Evolutionary conservation across 2,329 filamentous ascomycete genomes (phyloP).

Genomic region (Xylaria multiplex): DNA sequence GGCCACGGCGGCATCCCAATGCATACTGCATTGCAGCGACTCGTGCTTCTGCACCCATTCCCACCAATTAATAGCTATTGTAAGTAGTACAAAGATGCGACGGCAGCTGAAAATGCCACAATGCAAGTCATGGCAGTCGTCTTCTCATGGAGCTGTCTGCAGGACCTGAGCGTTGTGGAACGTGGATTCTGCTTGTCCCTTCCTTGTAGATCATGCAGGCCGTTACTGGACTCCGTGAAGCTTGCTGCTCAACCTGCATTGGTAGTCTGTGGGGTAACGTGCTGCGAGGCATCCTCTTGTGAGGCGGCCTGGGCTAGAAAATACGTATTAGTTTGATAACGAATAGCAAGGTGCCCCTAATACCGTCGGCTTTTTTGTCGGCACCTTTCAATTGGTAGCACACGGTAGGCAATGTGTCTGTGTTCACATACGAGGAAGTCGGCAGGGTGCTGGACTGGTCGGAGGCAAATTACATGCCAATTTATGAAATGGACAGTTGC

Average conservation of each 20-base stretch:
- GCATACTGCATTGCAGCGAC: constrained; percentile 32
- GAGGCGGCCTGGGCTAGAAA: constrained; percentile 10
- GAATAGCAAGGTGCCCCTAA: constrained; percentile 12
- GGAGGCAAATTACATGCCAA: neutral
- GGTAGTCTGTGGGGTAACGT: constrained; percentile 45
- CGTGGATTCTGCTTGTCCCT: constrained; percentile 15
- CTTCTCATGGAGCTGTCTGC: constrained; percentile 25
- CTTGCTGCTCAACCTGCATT: constrained; percentile 42
- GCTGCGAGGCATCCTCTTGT: constrained; percentile 23
- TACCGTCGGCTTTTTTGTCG: constrained; percentile 14
- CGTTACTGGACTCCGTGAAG: constrained; percentile 39
- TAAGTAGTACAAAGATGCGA: constrained; percentile 28
- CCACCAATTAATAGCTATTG: constrained; percentile 26
- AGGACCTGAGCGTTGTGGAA: constrained; percentile 33
- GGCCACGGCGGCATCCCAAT: constrained; percentile 26
- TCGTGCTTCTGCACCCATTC: constrained; percentile 18
- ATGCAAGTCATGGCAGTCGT: constrained; percentile 30
- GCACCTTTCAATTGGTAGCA: constrained; percentile 21
- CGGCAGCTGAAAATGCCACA: constrained; percentile 34
- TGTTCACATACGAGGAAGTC: constrained; percentile 7
- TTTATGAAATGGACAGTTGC: constrained; percentile 1
- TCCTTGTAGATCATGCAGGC: constrained; percentile 31
- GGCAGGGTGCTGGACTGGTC: neutral
- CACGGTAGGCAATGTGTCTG: neutral
- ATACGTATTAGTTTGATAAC: constrained; percentile 17